phyloP scores from a whole-genome alignment of 2,329 filamentous ascomycete genomes.

The Hypoxylon sp. region DNA sequence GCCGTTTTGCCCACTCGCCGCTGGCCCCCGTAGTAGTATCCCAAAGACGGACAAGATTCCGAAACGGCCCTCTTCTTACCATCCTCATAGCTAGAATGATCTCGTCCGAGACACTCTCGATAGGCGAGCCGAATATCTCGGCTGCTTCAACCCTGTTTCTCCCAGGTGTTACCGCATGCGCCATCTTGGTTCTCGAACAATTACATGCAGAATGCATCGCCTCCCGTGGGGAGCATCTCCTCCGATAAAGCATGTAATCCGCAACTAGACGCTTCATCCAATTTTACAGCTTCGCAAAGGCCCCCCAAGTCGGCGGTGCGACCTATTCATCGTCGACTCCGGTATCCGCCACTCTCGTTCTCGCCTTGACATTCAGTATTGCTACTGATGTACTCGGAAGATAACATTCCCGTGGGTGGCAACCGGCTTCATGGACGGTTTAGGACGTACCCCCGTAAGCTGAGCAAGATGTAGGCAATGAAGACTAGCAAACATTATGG shows the following conservation, averaged over 20 bases:
- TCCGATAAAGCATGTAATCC: constrained; percentile 20
- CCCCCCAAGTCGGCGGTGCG: constrained; percentile 27
- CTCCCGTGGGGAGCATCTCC: constrained; percentile 8
- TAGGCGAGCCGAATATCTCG: constrained; percentile 36
- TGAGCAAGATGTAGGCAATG: constrained; percentile 14
- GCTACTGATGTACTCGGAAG: constrained; percentile 18
- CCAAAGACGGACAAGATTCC: constrained; percentile 29
- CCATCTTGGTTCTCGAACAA: constrained; percentile 40
- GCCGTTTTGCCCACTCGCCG: constrained; percentile 38
- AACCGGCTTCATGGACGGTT: constrained; percentile 27
- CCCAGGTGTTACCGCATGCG: constrained; percentile 39
- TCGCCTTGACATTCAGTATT: constrained; percentile 14
- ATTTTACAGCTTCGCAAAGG: constrained; percentile 15
- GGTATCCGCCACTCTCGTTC: constrained; percentile 10
- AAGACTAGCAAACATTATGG: constrained; percentile 4
- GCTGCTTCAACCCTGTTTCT: constrained; percentile 37
- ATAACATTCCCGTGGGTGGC: constrained; percentile 23
- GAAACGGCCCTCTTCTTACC: constrained; percentile 29
- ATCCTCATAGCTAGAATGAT: constrained; percentile 19
- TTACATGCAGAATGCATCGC: constrained; percentile 13
- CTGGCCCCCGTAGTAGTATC: constrained; percentile 2
- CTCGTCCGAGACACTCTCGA: constrained; percentile 39
- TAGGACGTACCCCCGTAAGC: constrained; percentile 23
- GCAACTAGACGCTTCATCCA: constrained; percentile 8
- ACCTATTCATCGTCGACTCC: constrained; percentile 14